These are phyloP conservation scores for Talaromyces stipitatus DNA, from an alignment of 495 filamentous ascomycete species.

Conservation along the genomic window DNA sequence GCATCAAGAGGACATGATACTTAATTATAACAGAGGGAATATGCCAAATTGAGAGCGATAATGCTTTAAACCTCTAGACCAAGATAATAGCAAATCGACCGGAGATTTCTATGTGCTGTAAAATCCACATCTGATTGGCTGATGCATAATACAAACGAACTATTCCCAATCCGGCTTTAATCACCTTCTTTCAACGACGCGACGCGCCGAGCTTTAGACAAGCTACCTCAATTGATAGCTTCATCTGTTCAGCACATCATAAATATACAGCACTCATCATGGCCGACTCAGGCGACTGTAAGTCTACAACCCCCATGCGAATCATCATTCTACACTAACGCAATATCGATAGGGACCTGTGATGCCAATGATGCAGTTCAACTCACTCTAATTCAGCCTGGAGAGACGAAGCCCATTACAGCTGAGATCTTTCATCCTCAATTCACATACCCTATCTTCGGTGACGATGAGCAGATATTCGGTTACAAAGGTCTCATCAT, in stretches of 20 bases:
- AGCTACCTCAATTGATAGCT: not conserved
- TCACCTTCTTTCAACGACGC: conserved; percentile 1
- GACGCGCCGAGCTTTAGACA: conserved; percentile 1
- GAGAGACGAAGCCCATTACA: conserved; percentile 45
- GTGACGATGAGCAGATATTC: conserved; percentile 82
- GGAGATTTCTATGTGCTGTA: too few species aligned
- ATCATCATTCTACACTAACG: conserved; percentile 3
- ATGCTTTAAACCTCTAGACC: too few species aligned
- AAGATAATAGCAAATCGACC: too few species aligned
- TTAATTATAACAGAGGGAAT: too few species aligned
- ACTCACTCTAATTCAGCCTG: conserved; percentile 60
- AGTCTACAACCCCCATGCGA: conserved; percentile 9
- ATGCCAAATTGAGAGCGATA: too few species aligned
- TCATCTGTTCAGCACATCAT: not conserved
- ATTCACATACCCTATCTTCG: conserved; percentile 90
- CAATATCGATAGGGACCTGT: conserved; percentile 53
- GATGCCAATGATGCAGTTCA: conserved; percentile 67
- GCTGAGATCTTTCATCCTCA: conserved; percentile 67
- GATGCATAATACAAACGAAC: not conserved
- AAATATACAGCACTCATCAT: conserved; percentile 16
- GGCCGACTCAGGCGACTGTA: conserved; percentile 46
- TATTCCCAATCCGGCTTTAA: not conserved
- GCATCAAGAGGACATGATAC: too few species aligned
- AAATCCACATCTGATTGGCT: too few species aligned
- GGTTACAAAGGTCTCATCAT: conserved; percentile 78